Conservation (phyloP, 108 stramenopile species). For the Cyclotella choctawhatcheeana region DNA sequence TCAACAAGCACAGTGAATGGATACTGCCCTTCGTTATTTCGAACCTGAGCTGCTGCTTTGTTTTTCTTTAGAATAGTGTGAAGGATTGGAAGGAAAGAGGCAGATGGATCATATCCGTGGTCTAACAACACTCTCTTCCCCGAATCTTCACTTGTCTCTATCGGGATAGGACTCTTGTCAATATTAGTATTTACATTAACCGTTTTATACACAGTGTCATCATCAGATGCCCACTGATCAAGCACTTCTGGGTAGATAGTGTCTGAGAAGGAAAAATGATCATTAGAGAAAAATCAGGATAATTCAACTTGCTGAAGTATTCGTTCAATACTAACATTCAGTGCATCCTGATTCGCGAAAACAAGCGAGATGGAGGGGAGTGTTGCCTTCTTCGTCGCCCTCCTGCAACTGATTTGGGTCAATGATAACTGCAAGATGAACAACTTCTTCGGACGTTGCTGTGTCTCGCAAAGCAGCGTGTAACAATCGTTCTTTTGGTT, state of each 20-base stretch:
- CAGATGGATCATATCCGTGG: neutral
- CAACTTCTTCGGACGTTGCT: constrained; percentile 18
- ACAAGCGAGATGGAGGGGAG: constrained; percentile 20
- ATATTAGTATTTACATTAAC: constrained; percentile 8
- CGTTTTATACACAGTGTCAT: constrained; percentile 5
- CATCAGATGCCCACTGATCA: neutral
- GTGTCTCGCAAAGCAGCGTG: constrained; percentile 19
- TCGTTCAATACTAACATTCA: too few species aligned
- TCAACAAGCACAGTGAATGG: constrained; percentile 28
- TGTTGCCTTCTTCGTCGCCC: constrained; percentile 17
- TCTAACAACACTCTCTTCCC: neutral
- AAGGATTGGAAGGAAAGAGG: constrained; percentile 9
- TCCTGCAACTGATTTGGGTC: neutral
- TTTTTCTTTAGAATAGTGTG: constrained; percentile 6
- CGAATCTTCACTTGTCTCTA: neutral
- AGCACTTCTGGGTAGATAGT: too few species aligned
- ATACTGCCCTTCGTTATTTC: constrained; percentile 15
- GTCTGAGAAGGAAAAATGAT: neutral
- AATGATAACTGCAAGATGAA: constrained; percentile 11
- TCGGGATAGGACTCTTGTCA: neutral
- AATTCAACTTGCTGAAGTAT: neutral
- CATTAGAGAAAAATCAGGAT: neutral
- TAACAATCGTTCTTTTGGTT: constrained; percentile 15
- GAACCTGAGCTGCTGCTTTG: neutral
- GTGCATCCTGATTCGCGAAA: constrained; percentile 20